phyloP scores from a whole-genome alignment of 2,329 filamentous ascomycete genomes.

The Pseudogymnoascus sp. region DNA sequence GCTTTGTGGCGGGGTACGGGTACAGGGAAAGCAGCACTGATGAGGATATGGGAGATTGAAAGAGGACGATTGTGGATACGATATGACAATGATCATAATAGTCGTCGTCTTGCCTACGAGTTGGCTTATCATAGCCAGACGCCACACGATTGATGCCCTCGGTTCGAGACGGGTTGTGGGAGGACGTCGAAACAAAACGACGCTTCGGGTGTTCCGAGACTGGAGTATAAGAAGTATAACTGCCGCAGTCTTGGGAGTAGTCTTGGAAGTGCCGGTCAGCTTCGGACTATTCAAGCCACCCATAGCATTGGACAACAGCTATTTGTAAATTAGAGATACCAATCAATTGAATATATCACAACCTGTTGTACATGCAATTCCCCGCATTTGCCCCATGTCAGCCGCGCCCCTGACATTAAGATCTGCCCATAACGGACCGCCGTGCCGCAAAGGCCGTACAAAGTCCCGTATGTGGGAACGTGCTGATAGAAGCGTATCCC shows the following conservation, averaged over 20 bases:
- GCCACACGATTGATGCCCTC: not conserved
- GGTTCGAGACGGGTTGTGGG: not conserved
- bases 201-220: not conserved
- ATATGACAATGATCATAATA: not conserved
- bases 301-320: not conserved
- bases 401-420: not conserved
- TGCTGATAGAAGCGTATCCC: not conserved
- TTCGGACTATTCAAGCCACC: not conserved
- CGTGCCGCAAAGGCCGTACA: not conserved
- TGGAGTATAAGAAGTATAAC: not conserved
- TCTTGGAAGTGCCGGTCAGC: not conserved
- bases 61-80: not conserved
- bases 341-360: not conserved
- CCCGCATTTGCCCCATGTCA: not conserved
- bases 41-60: constrained; percentile 28
- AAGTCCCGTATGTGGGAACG: not conserved
- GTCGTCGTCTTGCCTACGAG: not conserved
- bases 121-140: not conserved
- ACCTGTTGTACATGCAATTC: not conserved
- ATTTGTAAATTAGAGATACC: constrained; percentile 1
- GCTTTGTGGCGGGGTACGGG: constrained; percentile 65
- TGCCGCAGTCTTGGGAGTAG: not conserved
- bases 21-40: constrained; percentile 35
- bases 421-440: not conserved
- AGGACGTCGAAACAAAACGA: not conserved